phyloP scores from a whole-genome alignment of 1,284 basidiomycete genomes.

The Mycena sp. region DNA sequence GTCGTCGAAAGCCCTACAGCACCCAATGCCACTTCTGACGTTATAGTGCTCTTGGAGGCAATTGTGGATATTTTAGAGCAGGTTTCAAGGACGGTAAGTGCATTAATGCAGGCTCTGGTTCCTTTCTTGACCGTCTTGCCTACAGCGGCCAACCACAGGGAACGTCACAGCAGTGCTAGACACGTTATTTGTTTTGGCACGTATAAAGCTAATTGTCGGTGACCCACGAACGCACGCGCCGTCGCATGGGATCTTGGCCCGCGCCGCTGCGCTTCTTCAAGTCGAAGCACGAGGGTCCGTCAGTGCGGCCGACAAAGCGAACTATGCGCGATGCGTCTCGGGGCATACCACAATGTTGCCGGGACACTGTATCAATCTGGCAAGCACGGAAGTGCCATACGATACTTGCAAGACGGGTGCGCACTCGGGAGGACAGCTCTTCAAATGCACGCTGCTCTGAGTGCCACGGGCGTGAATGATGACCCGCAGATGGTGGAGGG shows the following conservation, averaged over 20 bases:
- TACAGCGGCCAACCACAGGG: constrained; percentile 47
- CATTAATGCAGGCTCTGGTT: background rate
- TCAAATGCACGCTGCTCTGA: constrained; percentile 36
- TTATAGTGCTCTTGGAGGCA: constrained; percentile 40
- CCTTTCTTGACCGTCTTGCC: constrained; percentile 13
- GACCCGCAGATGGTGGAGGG: constrained; percentile 53
- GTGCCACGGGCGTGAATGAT: constrained; percentile 20
- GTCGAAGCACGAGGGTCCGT: constrained; percentile 26
- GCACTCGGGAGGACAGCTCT: constrained; percentile 59
- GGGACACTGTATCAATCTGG: constrained; percentile 70
- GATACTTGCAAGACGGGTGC: constrained; percentile 73
- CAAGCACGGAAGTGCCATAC: constrained; percentile 66
- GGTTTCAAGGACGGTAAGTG: constrained; percentile 40
- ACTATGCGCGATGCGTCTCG: constrained; percentile 71
- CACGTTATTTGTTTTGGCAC: constrained; percentile 67
- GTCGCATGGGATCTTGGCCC: constrained; percentile 58
- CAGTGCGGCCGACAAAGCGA: constrained; percentile 48
- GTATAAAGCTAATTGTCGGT: constrained; percentile 51
- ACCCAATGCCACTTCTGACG: background rate
- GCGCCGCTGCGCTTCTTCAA: constrained; percentile 50
- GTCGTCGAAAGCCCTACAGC: constrained; percentile 48
- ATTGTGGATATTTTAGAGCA: constrained; percentile 42
- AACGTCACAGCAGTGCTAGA: constrained; percentile 64
- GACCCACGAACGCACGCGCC: constrained; percentile 62
- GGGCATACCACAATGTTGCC: constrained; percentile 75